These are phyloP conservation scores for Fusarium sp. DNA, from an alignment of 2,329 filamentous ascomycete species.

Conservation along the genomic window DNA sequence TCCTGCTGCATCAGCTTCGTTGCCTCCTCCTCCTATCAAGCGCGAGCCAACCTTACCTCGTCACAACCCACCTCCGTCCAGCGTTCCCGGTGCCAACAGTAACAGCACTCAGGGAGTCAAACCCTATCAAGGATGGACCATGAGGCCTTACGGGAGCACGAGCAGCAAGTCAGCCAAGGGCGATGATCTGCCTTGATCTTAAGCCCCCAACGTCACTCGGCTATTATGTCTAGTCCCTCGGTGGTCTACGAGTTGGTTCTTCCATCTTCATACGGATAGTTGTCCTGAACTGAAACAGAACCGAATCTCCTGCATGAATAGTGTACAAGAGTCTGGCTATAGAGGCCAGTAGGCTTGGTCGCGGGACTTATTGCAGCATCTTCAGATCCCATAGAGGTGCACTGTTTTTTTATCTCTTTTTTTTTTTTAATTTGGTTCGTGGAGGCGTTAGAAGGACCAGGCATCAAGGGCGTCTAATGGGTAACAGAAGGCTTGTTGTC, in stretches of 20 bases:
- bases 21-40: constrained; percentile 52
- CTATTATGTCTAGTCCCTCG: background rate
- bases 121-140: constrained; percentile 53
- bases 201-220: background rate
- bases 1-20: constrained; percentile 53
- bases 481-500: background rate
- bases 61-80: constrained; percentile 49
- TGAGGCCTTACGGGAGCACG: constrained; percentile 52
- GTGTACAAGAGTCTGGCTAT: constrained; percentile 1
- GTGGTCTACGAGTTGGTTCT: background rate
- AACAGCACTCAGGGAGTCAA: constrained; percentile 48
- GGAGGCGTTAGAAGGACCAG: constrained; percentile 27
- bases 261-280: constrained; percentile 37
- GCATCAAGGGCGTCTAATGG: constrained; percentile 21
- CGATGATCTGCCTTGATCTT: constrained; percentile 49
- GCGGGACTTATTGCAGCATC: background rate
- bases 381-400: background rate
- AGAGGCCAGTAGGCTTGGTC: background rate
- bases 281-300: constrained; percentile 31
- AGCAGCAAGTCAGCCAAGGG: constrained; percentile 48
- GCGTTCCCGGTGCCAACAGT: constrained; percentile 48
- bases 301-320: background rate
- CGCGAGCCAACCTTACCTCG: constrained; percentile 48
- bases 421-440: background rate
- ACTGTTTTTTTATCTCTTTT: constrained; percentile 9